Conservation (phyloP, 495 filamentous ascomycete species). For the Lasiosphaeria ovina region DNA sequence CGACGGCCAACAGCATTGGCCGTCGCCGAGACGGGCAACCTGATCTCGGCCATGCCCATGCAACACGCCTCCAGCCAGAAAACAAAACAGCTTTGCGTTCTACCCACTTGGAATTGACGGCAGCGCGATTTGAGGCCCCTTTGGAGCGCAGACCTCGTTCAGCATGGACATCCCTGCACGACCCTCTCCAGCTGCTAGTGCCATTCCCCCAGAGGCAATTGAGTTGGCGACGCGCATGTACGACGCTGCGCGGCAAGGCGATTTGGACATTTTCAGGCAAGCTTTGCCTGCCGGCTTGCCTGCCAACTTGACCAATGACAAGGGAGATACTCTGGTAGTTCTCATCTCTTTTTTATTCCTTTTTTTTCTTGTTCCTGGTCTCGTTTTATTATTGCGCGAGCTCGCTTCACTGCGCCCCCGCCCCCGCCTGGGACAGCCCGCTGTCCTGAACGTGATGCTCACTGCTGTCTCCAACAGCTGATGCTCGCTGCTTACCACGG, state of each 20-base stretch:
- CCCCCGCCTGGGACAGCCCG: no score
- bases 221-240: conserved; percentile 52
- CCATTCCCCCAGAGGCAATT: conserved; percentile 48
- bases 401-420: no score
- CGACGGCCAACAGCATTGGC: no score
- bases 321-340: conserved; percentile 52
- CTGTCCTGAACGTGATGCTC: no score
- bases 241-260: conserved; percentile 50
- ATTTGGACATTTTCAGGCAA: conserved; percentile 48
- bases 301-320: conserved; percentile 55
- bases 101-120: no score
- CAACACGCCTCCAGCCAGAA: no score
- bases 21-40: no score
- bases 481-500: conserved; percentile 60
- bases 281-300: conserved; percentile 51
- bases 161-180: neutral
- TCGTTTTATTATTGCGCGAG: neutral
- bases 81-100: no score
- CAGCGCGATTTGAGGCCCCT: neutral
- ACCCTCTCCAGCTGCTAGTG: neutral
- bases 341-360: neutral
- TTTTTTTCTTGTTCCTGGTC: neutral
- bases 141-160: no score
- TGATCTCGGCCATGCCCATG: no score
- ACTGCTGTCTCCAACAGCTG: conserved; percentile 30